Evolutionary conservation across 768 basidiomycete genomes (phyloP).

Genomic region (Trametes villosa): DNA sequence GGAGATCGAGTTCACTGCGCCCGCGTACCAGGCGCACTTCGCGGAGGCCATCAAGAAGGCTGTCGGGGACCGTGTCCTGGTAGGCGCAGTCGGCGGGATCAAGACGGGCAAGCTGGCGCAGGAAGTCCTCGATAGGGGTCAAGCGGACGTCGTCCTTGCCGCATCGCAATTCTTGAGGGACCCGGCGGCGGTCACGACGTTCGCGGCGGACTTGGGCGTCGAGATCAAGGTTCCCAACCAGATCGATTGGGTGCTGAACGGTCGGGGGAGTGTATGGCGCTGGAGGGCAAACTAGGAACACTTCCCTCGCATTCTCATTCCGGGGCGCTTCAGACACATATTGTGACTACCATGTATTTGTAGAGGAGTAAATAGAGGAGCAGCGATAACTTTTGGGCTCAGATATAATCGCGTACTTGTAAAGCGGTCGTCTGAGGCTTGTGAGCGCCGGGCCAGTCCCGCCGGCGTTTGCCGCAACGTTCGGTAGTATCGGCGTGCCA

Average conservation of each 20-base stretch:
- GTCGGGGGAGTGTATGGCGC: not conserved
- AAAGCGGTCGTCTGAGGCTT: too few relatives aligned
- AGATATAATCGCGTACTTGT: too few relatives aligned
- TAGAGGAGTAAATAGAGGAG: too few relatives aligned
- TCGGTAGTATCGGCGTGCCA: too few relatives aligned
- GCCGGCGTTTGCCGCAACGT: too few relatives aligned
- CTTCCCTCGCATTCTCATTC: too few relatives aligned
- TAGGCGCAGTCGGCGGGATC: slow-evolving; percentile 63
- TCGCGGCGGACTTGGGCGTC: slow-evolving; percentile 57
- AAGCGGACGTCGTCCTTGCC: slow-evolving; percentile 54
- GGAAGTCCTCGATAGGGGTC: slow-evolving; percentile 56
- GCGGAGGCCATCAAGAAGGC: slow-evolving; percentile 42
- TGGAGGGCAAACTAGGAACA: not conserved
- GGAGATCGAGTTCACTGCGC: slow-evolving; percentile 42
- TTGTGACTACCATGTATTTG: too few relatives aligned
- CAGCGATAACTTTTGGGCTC: too few relatives aligned
- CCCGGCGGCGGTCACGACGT: slow-evolving; percentile 48
- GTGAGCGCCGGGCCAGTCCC: too few relatives aligned
- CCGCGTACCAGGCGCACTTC: slow-evolving; percentile 22
- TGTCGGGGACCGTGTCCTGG: slow-evolving; percentile 44
- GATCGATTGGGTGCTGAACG: slow-evolving; percentile 52
- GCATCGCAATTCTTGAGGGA: slow-evolving; percentile 55
- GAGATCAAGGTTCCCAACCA: slow-evolving; percentile 51
- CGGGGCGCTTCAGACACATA: too few relatives aligned
- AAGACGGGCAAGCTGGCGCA: slow-evolving; percentile 57